Conservation (phyloP, 148 eudicot species). For the Polygonum aviculare region DNA sequence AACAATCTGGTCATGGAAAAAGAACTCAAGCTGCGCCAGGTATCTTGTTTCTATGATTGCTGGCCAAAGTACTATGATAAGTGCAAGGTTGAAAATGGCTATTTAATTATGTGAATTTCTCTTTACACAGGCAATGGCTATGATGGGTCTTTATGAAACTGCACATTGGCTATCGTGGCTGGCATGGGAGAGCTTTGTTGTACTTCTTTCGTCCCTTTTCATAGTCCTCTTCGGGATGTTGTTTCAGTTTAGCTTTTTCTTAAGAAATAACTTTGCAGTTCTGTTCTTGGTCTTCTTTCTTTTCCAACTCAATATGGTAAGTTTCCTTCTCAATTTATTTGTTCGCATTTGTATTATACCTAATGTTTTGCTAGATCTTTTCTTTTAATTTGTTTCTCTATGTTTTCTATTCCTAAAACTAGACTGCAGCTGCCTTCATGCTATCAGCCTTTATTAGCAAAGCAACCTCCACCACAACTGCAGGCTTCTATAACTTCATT, state of each 20-base stretch:
- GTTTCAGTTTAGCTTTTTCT: conserved; percentile 74
- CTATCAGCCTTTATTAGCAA: conserved; percentile 73
- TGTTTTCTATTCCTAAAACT: conserved; percentile 16
- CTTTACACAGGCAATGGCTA: conserved; percentile 62
- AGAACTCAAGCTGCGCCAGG: conserved; percentile 92
- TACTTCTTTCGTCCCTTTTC: conserved; percentile 46
- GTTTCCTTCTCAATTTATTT: not conserved
- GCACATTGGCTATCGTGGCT: conserved; percentile 96
- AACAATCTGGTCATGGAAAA: conserved; percentile 65
- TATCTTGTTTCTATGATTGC: conserved; percentile 14
- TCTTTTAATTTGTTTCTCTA: not conserved
- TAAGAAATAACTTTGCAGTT: conserved; percentile 60
- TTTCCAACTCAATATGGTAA: conserved; percentile 81
- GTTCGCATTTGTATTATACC: not conserved
- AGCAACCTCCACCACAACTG: conserved; percentile 66
- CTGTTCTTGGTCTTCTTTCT: conserved; percentile 69
- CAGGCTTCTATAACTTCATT: conserved; percentile 73
- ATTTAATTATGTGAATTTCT: not conserved
- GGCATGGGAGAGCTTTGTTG: conserved; percentile 58
- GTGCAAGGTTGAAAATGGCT: not conserved
- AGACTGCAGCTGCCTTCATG: conserved; percentile 78
- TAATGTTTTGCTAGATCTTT: not conserved
- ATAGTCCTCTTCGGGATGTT: conserved; percentile 74
- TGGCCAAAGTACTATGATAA: not conserved
- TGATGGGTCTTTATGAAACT: conserved; percentile 95